Evolutionary conservation across 2,329 filamentous ascomycete species (phyloP).

Genomic region (Aspergillus costaricaensis): DNA sequence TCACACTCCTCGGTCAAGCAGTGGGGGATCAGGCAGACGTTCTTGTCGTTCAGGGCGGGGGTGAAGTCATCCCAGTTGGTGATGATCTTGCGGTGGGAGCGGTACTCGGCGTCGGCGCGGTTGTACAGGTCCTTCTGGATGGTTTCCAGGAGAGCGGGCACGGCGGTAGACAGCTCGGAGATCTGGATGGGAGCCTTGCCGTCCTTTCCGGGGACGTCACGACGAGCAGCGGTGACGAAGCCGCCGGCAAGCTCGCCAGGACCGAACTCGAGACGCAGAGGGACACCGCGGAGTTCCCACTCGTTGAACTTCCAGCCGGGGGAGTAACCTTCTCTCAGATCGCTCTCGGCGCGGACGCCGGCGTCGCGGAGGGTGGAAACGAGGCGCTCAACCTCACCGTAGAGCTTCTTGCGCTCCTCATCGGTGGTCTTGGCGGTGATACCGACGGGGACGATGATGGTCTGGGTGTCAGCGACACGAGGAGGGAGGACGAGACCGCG

Average conservation of each 20-base stretch:
- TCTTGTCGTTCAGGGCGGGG: conserved; percentile 86
- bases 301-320: conserved; percentile 99
- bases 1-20: conserved; percentile 84
- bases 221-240: conserved; percentile 80
- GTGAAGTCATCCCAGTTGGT: conserved; percentile 90
- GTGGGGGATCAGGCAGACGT: conserved; percentile 88
- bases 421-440: conserved; percentile 83
- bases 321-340: conserved; percentile 85
- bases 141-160: conserved; percentile 80
- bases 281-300: conserved; percentile 95
- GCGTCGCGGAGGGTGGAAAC: conserved; percentile 68
- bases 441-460: conserved; percentile 86
- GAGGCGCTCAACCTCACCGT: conserved; percentile 73
- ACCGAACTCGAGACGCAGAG: conserved; percentile 90
- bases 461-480: conserved; percentile 81
- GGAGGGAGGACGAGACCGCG: conserved; percentile 93
- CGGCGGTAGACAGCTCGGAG: conserved; percentile 68
- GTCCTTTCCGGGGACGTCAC: conserved; percentile 67
- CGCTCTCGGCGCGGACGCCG: conserved; percentile 75
- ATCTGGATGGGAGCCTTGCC: conserved; percentile 81
- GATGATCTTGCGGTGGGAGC: conserved; percentile 76
- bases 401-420: conserved; percentile 75
- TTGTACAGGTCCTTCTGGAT: conserved; percentile 83
- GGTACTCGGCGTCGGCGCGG: conserved; percentile 76
- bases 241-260: conserved; percentile 88